phyloP scores from a whole-genome alignment of 2,329 filamentous ascomycete species.

The Xylaria sp. region DNA sequence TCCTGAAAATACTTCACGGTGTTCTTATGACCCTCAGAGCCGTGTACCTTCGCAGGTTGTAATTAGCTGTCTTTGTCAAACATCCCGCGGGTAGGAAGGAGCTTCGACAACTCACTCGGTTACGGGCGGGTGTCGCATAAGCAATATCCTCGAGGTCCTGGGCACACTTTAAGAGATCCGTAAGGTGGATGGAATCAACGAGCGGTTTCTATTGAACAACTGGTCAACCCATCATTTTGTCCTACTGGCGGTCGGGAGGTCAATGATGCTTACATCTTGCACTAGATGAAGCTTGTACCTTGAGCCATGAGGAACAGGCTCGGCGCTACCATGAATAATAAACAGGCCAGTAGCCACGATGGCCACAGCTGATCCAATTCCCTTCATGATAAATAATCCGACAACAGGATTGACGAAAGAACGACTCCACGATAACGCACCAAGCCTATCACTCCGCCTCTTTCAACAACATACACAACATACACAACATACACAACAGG shows the following conservation, averaged over 20 bases:
- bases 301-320: conserved; percentile 35
- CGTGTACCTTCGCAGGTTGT: conserved; percentile 45
- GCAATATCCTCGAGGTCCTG: conserved; percentile 49
- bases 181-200: conserved; percentile 43
- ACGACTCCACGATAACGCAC: background rate
- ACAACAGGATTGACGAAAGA: background rate
- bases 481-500: background rate
- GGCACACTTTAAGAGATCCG: conserved; percentile 47
- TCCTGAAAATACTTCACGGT: conserved; percentile 51
- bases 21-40: conserved; percentile 51
- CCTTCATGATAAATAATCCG: conserved; percentile 37
- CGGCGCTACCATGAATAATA: conserved; percentile 40
- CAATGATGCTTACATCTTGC: conserved; percentile 40
- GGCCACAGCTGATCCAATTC: conserved; percentile 33
- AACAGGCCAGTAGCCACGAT: conserved; percentile 40
- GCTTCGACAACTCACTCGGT: conserved; percentile 44
- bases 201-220: conserved; percentile 41
- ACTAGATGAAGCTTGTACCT: conserved; percentile 39
- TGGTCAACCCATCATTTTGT: conserved; percentile 28
- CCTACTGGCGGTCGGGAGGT: background rate
- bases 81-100: background rate
- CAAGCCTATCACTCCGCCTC: conserved; percentile 1
- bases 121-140: conserved; percentile 46
- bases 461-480: background rate
- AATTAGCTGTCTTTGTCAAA: background rate